Percentiles rank a stretch among this genome's conserved stretches.
phyloP scores from a whole-genome alignment of 208 protist species.

The Trypanosoma melophagium region DNA sequence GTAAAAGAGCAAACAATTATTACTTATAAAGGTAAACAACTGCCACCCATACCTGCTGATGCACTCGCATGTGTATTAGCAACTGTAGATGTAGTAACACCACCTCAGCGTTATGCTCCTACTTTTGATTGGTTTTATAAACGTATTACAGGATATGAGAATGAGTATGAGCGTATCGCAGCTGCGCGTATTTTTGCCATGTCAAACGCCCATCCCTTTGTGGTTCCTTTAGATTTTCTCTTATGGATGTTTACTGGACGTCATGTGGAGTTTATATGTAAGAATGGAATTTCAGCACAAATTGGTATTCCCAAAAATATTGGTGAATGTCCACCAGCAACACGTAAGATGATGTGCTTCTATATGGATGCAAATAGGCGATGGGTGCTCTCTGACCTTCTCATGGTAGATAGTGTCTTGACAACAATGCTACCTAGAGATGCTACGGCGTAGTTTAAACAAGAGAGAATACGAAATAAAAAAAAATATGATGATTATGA shows the following conservation, averaged over 20 bases:
- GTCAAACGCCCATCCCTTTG: conserved; percentile 41
- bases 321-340: conserved; percentile 49
- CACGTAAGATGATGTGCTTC: conserved; percentile 68
- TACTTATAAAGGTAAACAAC: conserved; percentile 30
- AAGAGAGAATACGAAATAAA: neutral
- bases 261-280: conserved; percentile 61
- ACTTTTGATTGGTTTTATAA: conserved; percentile 86
- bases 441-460: neutral
- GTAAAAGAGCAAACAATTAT: conserved; percentile 32
- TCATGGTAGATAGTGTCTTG: conserved; percentile 28
- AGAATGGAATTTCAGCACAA: conserved; percentile 39
- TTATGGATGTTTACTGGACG: conserved; percentile 67
- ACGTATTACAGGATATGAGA: conserved; percentile 60
- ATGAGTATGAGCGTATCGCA: conserved; percentile 77
- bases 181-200: conserved; percentile 64
- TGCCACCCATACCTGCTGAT: conserved; percentile 44
- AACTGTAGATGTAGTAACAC: conserved; percentile 71
- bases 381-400: conserved; percentile 69
- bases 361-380: conserved; percentile 63
- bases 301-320: conserved; percentile 63
- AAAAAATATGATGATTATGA: conserved; percentile 8
- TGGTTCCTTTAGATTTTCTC: conserved; percentile 58
- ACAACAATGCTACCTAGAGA: conserved; percentile 3
- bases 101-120: conserved; percentile 57
- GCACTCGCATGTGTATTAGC: conserved; percentile 61